Percentiles rank a stretch among this genome's conserved stretches.
These are phyloP conservation scores for Fusarium brachygibbosum DNA, from an alignment of 2,329 filamentous ascomycete species.

Conservation along the genomic window DNA sequence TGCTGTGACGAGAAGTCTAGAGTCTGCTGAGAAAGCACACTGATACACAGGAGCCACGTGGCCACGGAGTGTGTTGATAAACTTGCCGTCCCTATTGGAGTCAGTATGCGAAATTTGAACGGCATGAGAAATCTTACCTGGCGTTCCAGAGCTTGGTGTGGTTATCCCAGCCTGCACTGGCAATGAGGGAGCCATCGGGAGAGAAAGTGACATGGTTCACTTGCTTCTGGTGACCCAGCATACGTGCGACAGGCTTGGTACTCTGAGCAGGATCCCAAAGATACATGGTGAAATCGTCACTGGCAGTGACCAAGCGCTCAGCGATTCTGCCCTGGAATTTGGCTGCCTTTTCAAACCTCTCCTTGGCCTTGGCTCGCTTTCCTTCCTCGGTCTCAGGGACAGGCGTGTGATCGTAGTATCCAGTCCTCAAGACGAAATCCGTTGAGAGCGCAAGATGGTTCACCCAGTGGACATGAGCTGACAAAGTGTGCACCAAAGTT, in stretches of 20 bases:
- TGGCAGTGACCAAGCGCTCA: constrained; percentile 89
- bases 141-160: constrained; percentile 93
- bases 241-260: constrained; percentile 86
- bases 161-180: constrained; percentile 93
- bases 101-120: constrained; percentile 30
- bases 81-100: constrained; percentile 71
- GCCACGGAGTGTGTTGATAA: constrained; percentile 87
- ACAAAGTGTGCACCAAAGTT: constrained; percentile 82
- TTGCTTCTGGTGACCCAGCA: constrained; percentile 96
- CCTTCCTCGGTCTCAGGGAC: constrained; percentile 77
- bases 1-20: constrained; percentile 85
- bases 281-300: constrained; percentile 96
- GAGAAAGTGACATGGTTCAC: constrained; percentile 97
- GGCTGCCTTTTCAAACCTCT: constrained; percentile 88
- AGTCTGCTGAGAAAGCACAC: constrained; percentile 92
- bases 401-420: constrained; percentile 84
- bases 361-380: constrained; percentile 80
- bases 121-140: constrained; percentile 60
- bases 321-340: constrained; percentile 80
- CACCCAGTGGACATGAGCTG: constrained; percentile 91
- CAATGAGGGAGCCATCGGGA: constrained; percentile 88
- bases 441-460: constrained; percentile 95
- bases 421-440: constrained; percentile 88
- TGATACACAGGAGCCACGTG: constrained; percentile 94
- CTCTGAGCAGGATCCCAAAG: constrained; percentile 87